Percentiles rank a stretch among this genome's conserved stretches.
Conservation (phyloP, 169 alveolate genomes). For the Theileria annulata region DNA sequence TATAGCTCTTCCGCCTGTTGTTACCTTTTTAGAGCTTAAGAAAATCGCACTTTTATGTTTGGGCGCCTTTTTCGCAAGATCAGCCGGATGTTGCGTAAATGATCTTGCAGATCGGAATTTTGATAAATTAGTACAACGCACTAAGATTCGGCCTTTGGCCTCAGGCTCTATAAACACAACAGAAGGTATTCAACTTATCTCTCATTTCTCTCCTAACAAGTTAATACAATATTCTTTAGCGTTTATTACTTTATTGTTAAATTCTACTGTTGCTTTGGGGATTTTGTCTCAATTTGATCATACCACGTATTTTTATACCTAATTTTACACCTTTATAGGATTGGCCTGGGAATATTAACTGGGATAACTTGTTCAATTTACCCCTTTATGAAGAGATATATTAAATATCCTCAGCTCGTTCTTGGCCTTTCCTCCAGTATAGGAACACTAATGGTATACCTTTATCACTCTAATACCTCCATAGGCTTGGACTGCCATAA, state of each 20-base stretch:
- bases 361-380: slow-evolving; percentile 81
- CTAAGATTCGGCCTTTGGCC: slow-evolving; percentile 92
- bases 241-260: slow-evolving; percentile 30
- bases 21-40: slow-evolving; percentile 35
- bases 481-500: slow-evolving; percentile 74
- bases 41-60: slow-evolving; percentile 56
- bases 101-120: slow-evolving; percentile 77
- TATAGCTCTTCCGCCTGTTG: slow-evolving; percentile 50
- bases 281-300: slow-evolving; percentile 54
- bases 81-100: slow-evolving; percentile 80
- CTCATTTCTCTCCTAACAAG: slow-evolving; percentile 24
- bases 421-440: slow-evolving; percentile 89
- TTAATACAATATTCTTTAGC: slow-evolving; percentile 34
- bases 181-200: slow-evolving; percentile 65
- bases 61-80: slow-evolving; percentile 70
- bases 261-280: slow-evolving; percentile 40
- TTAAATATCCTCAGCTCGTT: slow-evolving; percentile 87
- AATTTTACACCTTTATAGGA: slow-evolving; percentile 16
- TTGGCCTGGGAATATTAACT: slow-evolving; percentile 67
- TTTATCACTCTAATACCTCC: slow-evolving; percentile 35
- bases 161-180: slow-evolving; percentile 79
- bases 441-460: slow-evolving; percentile 82
- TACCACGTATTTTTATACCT: slow-evolving; percentile 20
- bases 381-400: slow-evolving; percentile 89
- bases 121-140: slow-evolving; percentile 87